Evolutionary conservation across 2,329 filamentous ascomycete genomes (phyloP).

Genomic region (Corynespora cassiicola): DNA sequence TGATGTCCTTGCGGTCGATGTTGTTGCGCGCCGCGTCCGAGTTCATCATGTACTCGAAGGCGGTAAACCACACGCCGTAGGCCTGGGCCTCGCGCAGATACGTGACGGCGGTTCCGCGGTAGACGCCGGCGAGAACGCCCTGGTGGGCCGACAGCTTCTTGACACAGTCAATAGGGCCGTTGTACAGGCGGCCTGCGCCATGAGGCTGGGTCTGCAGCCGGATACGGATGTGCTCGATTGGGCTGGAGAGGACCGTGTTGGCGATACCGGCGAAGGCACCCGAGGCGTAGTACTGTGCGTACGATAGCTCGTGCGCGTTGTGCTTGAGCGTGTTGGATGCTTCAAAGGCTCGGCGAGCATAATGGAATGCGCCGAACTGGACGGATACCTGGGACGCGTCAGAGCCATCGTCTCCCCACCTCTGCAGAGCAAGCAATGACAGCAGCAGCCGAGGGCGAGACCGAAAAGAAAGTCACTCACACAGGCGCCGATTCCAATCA

Average conservation of each 20-base stretch:
- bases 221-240: conserved; percentile 97
- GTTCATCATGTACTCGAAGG: conserved; percentile 98
- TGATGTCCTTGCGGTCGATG: conserved; percentile 77
- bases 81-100: conserved; percentile 88
- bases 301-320: conserved; percentile 65
- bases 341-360: conserved; percentile 86
- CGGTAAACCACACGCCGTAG: conserved; percentile 93
- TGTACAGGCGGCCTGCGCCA: conserved; percentile 77
- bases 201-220: conserved; percentile 96
- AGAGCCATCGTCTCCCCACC: conserved; percentile 1
- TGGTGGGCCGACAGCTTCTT: conserved; percentile 76
- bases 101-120: conserved; percentile 87
- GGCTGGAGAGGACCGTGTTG: conserved; percentile 86
- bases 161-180: conserved; percentile 87
- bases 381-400: conserved; percentile 68
- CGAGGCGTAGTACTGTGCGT: conserved; percentile 85
- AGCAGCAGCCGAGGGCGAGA: neutral
- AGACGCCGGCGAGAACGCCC: conserved; percentile 76
- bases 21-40: conserved; percentile 79
- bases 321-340: conserved; percentile 64
- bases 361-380: conserved; percentile 97
- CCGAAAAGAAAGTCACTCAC: conserved; percentile 56
- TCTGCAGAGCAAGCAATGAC: no score
- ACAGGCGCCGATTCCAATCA: conserved; percentile 95
- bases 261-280: conserved; percentile 92